A percentile compares a stretch with the other conserved stretches of the same genome.
phyloP scores from a whole-genome alignment of 352 stramenopile genomes.

The Discostella stelligera region DNA sequence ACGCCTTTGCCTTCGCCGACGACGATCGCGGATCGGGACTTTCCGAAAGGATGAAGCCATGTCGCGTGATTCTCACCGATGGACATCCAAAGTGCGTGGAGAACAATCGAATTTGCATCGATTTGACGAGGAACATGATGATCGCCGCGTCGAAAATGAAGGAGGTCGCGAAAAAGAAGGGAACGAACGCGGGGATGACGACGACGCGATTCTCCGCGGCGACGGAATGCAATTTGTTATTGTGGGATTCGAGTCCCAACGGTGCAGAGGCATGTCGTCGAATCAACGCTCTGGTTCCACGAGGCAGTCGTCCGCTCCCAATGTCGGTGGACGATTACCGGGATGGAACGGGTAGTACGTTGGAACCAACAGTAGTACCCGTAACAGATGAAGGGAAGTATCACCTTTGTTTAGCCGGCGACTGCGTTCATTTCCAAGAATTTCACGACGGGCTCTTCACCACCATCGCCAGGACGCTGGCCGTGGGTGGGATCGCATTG shows the following conservation, averaged over 20 bases:
- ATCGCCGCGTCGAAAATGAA: background rate
- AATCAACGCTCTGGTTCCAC: conserved; percentile 12
- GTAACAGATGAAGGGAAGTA: conserved; percentile 13
- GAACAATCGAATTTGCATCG: conserved; percentile 60
- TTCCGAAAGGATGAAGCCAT: conserved; percentile 13
- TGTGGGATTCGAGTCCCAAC: conserved; percentile 46
- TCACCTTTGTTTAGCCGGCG: conserved; percentile 63
- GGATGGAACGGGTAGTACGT: background rate
- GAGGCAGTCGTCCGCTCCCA: background rate
- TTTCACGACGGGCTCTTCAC: conserved; percentile 68
- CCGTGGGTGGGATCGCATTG: conserved; percentile 60
- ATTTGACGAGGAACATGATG: conserved; percentile 20
- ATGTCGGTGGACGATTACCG: background rate
- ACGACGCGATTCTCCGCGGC: background rate
- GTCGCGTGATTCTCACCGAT: conserved; percentile 67
- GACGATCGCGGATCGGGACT: background rate
- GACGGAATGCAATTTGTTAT: conserved; percentile 15
- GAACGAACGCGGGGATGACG: background rate
- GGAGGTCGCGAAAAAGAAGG: background rate
- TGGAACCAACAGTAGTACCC: background rate
- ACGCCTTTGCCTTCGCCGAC: background rate
- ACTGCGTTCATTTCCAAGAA: conserved; percentile 82
- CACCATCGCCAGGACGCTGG: conserved; percentile 57
- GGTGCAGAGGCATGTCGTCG: conserved; percentile 27
- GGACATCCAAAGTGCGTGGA: conserved; percentile 68